Percentiles rank a stretch among this genome's conserved stretches.
Evolutionary conservation across 83 land plant genomes (phyloP).

Genomic region (Larix sibirica): DNA sequence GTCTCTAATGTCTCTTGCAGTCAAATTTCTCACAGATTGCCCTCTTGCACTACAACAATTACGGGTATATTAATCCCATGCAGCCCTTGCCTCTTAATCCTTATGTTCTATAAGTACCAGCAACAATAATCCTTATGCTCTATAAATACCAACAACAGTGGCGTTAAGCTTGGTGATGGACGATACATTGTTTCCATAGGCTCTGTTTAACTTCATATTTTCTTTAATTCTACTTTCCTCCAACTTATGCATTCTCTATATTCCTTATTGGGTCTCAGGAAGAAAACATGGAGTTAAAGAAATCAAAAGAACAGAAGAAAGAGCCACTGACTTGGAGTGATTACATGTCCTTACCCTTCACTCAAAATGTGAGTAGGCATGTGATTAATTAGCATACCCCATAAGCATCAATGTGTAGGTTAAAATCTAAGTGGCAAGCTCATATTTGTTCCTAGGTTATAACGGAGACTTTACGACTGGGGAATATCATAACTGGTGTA

Average conservation of each 20-base stretch:
- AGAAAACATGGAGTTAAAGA: conserved; percentile 54
- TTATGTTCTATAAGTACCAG: no score
- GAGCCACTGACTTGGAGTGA: conserved; percentile 38
- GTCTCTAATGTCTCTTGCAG: conserved; percentile 54
- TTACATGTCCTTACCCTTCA: conserved; percentile 56
- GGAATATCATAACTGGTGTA: conserved; percentile 61
- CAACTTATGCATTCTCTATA: no score
- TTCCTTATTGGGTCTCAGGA: conserved; percentile 33
- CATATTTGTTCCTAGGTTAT: conserved; percentile 33
- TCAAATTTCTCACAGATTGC: conserved; percentile 56
- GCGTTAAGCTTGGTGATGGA: no score
- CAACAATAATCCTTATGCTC: no score
- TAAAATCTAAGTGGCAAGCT: not conserved
- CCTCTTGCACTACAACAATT: conserved; percentile 53
- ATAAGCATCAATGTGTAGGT: not conserved
- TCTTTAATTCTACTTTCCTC: no score
- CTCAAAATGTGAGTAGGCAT: conserved; percentile 48
- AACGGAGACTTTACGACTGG: conserved; percentile 64
- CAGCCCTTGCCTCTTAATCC: no score
- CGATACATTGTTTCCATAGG: no score
- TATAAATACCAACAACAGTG: no score
- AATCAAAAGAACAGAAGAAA: conserved; percentile 21
- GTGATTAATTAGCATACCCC: not conserved
- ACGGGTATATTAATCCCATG: conserved; percentile 29
- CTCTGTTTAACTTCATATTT: no score